Conservation (phyloP, 2,329 filamentous ascomycete species). For the Alternaria ventricosa region DNA sequence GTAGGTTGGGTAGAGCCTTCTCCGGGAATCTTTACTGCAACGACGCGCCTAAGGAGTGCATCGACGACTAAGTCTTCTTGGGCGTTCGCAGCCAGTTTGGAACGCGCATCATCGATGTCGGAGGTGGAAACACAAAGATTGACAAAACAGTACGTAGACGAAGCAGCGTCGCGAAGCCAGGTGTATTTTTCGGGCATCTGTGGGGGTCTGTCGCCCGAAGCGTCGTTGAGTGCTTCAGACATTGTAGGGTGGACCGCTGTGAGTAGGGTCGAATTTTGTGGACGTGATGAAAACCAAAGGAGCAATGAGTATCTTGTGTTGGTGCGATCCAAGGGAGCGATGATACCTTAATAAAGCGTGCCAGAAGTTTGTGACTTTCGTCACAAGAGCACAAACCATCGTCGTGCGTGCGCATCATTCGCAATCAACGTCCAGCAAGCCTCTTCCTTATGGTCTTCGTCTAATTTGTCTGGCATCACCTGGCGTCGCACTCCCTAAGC, state of each 20-base stretch:
- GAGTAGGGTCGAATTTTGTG: too few species aligned
- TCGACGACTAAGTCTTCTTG: background rate
- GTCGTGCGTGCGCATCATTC: background rate
- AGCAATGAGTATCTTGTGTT: too few species aligned
- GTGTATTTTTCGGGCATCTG: background rate
- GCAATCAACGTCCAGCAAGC: background rate
- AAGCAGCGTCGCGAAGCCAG: background rate
- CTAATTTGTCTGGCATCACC: background rate
- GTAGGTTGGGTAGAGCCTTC: background rate
- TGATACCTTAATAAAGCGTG: background rate
- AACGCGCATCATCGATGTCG: background rate
- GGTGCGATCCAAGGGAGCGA: too few species aligned
- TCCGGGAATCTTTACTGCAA: background rate
- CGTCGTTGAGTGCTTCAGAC: background rate
- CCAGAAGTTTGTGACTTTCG: background rate
- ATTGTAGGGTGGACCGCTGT: too few species aligned
- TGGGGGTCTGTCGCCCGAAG: background rate
- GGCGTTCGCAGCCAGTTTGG: background rate
- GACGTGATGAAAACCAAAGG: too few species aligned
- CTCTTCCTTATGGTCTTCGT: background rate
- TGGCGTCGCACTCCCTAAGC: background rate
- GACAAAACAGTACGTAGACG: background rate
- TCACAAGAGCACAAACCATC: background rate
- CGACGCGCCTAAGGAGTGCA: background rate
- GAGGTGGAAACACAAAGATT: background rate